Evolutionary conservation across 768 basidiomycete species (phyloP), one percentile per base, ranked within the genome.

Genomic region (Exsudoporus frostii): DNA sequence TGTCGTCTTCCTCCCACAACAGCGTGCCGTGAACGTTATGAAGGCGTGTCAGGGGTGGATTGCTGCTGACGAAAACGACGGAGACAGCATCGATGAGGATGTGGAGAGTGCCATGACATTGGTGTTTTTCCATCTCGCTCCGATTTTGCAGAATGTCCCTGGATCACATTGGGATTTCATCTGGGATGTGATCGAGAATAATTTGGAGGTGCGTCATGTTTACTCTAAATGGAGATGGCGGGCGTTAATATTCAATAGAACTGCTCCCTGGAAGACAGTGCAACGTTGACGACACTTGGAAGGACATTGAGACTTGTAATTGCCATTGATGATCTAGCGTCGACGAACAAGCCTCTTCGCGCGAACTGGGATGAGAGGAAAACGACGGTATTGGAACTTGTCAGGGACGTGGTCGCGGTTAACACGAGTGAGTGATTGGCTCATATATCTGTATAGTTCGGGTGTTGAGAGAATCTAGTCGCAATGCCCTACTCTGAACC

Each of bases 101-200:
- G 78, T 94, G 4, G 90, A 97, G 65, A 84, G 82, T 53, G 81
- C 78, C 48, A 84, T 96, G 75, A 84, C 88, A 7, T 68, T 84
- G 55, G 66, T 97, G 4, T 90, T 92, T 65, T 71, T 78, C 40
- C 77, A 87, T 51, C 75, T 98, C 2, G 90, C 85, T 2, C 94
- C 95, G 3, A 87, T 98, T 49, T 71, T 98, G 54, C 93, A 98
- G 70, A 89, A 84, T 63, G 77, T 96, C 2, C 75, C 83, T 14
- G 97, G 96, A 0, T 74, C 79, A 1, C 97, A 98, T 69, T 99
- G 97, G 97, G 89, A 92, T 45, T 80, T 94, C 32, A 83, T 94
- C 5, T 95, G 91, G 66, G 94, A 98, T 65, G 69, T 98, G 15
- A 65, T 96, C 13, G 94, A 96, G 68, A 88, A 78, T 53, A 91